Base-by-base conservation (phyloP, 495 filamentous ascomycete genomes). In the Letharia columbiana region DNA sequence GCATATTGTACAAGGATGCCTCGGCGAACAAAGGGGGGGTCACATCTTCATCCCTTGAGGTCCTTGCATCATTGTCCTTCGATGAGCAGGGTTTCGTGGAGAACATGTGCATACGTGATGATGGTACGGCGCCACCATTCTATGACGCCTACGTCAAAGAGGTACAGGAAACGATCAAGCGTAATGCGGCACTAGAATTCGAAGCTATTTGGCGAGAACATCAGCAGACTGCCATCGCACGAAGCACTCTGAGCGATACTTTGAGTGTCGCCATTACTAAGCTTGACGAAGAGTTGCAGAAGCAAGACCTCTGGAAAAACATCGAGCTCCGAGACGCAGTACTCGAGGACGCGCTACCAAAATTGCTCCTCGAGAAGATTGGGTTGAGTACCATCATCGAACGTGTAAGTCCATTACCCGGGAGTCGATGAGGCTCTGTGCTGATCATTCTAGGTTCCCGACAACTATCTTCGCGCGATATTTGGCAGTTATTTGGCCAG, bases 1-100 rank as follows among this genome's bases (percentile, higher is more conserved):
- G 89, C 73, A 87, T 98, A 70, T 76, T 98, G 54, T 98, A 90
- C 84, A 98, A 98, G 81, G 94, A 98, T 77, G 94, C 94, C 17
- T 96, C 91, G 54, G 92, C 95, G 54, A 98, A 98, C 83, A 98
- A 98, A 82, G 94, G 94, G 71, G 94, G 94, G 74, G 94, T 98
- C 59, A 98, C 94, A 9, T 96, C 91, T n/a, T 98, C 94, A 0
- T 98, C 94, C 8, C 85, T 98, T 57, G 94, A 98, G 71, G 94
- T 98, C 7, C 83, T 98, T 23, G 94, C 94, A 13, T 91, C 92
- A 0, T 83, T 98, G 63, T 92, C 90, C 56, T 97, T 98, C 74
- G 88, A 98, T 74, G 93, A 98, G 68, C 76, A 83, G 61, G 87
- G 86, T 64, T 98, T 98, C 75, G 84, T 86, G 49, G 82, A 91